Evolutionary conservation across 139 green algal genomes (phyloP).

Genomic region (Micractinium conductrix): DNA sequence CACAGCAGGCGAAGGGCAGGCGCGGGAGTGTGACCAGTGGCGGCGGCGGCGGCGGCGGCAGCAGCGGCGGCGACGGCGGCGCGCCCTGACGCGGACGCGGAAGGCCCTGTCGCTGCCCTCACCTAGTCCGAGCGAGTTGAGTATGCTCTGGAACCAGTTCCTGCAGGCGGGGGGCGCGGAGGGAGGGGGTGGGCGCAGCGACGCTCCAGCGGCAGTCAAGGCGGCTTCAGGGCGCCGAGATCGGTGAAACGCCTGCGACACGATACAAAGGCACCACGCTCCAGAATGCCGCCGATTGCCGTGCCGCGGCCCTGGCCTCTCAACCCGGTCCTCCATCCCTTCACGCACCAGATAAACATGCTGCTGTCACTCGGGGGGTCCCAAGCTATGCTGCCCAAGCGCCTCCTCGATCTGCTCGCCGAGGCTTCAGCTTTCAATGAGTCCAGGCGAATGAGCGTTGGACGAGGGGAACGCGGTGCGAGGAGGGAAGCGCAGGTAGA

Average conservation of each 20-base stretch:
- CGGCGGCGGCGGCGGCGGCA: neutral
- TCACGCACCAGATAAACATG: too few species aligned
- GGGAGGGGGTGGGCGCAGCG: neutral
- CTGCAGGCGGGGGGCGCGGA: constrained; percentile 59
- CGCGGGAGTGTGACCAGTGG: neutral
- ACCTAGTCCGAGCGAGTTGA: constrained; percentile 93
- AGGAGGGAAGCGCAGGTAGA: too few species aligned
- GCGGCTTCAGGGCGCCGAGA: neutral
- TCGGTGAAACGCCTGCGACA: too few species aligned
- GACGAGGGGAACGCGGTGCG: too few species aligned
- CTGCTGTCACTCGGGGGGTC: too few species aligned
- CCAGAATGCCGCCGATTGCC: too few species aligned
- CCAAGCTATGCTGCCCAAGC: too few species aligned
- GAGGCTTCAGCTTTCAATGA: too few species aligned
- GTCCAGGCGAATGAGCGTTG: too few species aligned
- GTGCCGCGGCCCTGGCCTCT: too few species aligned
- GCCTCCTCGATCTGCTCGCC: too few species aligned
- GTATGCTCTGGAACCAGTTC: constrained; percentile 93
- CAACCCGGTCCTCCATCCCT: too few species aligned
- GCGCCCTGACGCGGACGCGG: neutral
- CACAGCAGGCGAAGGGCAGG: neutral
- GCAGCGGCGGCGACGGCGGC: neutral
- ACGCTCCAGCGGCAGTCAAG: neutral
- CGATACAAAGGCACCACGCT: neutral
- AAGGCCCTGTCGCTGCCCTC: neutral